Conservation (phyloP, 495 filamentous ascomycete species). For the Beverwykella pulmonaria region DNA sequence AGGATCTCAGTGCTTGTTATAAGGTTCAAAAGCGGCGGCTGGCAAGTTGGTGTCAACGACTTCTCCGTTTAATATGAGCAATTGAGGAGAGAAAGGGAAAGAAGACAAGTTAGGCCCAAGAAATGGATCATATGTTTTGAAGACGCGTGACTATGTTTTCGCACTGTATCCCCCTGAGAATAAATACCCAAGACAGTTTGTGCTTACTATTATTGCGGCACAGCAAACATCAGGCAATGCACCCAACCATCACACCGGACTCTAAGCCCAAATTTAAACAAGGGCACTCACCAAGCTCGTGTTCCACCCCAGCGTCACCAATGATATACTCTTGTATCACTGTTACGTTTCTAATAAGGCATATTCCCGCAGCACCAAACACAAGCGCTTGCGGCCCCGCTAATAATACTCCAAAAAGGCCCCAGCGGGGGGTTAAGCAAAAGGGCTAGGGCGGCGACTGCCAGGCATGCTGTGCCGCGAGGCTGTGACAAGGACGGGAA, state of each 20-base stretch:
- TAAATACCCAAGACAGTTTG: background rate
- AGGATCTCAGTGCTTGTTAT: too few relatives aligned
- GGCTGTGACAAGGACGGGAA: slow-evolving; percentile 24
- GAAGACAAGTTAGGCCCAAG: too few relatives aligned
- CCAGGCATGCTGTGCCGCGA: slow-evolving; percentile 27
- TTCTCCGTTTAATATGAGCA: too few relatives aligned
- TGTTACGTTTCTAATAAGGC: background rate
- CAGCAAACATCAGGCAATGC: background rate
- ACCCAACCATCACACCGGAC: background rate
- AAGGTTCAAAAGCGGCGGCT: too few relatives aligned
- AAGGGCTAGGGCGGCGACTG: too few relatives aligned
- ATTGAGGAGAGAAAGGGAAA: too few relatives aligned
- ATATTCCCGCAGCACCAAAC: background rate
- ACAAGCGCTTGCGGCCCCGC: background rate
- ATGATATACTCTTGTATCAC: background rate
- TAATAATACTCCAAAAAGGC: background rate
- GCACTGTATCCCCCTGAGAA: background rate
- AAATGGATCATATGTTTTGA: too few relatives aligned
- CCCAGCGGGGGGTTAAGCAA: too few relatives aligned
- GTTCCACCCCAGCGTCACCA: background rate
- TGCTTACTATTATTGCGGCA: background rate
- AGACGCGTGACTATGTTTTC: too few relatives aligned
- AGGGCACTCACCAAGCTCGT: background rate
- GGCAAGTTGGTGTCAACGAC: too few relatives aligned
- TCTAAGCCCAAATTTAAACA: too few relatives aligned